Conservation (phyloP, 139 green algal species). For the Nannochloris sp. region DNA sequence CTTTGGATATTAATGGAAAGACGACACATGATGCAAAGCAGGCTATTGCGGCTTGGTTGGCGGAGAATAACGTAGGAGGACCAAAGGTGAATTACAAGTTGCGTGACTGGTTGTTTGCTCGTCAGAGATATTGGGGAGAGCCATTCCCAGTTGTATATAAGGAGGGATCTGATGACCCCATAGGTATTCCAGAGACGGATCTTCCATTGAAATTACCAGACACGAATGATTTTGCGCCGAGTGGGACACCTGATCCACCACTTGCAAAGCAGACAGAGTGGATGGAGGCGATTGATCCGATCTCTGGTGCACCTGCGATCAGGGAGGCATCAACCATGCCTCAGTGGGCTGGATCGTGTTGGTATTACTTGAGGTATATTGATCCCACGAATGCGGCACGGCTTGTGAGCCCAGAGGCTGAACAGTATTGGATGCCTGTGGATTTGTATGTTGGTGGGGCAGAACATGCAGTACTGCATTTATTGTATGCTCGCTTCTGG, state of each 20-base stretch:
- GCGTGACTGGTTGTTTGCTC: conserved; percentile 96
- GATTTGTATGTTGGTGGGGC: conserved; percentile 98
- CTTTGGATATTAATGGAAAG: conserved; percentile 70
- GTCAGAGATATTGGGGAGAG: conserved; percentile 98
- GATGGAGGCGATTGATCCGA: conserved; percentile 58
- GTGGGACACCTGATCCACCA: conserved; percentile 70
- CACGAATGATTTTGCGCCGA: conserved; percentile 83
- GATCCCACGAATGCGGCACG: conserved; percentile 63
- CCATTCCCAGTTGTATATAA: conserved; percentile 92
- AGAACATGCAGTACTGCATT: conserved; percentile 96
- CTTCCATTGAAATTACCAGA: conserved; percentile 84
- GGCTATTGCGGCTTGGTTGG: conserved; percentile 45
- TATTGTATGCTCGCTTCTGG: conserved; percentile 98
- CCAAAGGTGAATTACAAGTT: conserved; percentile 93
- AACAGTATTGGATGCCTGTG: conserved; percentile 97
- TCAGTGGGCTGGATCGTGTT: conserved; percentile 75
- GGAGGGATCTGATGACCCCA: conserved; percentile 46
- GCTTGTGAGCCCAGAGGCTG: conserved; percentile 71
- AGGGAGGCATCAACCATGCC: conserved; percentile 98
- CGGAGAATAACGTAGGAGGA: conserved; percentile 15
- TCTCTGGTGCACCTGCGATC: conserved; percentile 36
- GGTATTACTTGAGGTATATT: conserved; percentile 97
- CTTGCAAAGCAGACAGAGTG: conserved; percentile 73
- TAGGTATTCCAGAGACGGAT: conserved; percentile 61
- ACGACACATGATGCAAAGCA: conserved; percentile 27